A percentile compares a stretch with the other conserved stretches of the same genome.
Evolutionary conservation across 2,329 filamentous ascomycete genomes (phyloP).

Genomic region (Fusarium buharicum): DNA sequence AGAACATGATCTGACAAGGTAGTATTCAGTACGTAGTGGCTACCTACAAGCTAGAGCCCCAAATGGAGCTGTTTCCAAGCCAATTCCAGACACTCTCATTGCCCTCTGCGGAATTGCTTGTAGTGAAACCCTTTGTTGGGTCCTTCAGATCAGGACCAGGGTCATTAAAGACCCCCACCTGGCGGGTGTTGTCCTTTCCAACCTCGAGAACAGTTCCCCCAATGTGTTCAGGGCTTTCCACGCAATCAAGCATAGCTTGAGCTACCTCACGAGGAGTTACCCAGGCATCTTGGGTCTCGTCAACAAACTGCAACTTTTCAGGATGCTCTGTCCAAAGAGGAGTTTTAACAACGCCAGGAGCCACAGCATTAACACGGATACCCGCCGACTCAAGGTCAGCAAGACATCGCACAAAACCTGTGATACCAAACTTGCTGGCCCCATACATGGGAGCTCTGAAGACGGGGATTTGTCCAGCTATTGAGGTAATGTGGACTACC

Average conservation of each 20-base stretch:
- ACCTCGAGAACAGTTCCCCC: constrained; percentile 58
- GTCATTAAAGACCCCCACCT: constrained; percentile 52
- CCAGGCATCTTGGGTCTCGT: constrained; percentile 52
- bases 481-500: constrained; percentile 52
- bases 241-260: constrained; percentile 55
- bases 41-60: constrained; percentile 31
- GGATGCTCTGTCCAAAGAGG: constrained; percentile 59
- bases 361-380: constrained; percentile 57
- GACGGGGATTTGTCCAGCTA: constrained; percentile 51
- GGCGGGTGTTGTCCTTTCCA: constrained; percentile 46
- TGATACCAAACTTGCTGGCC: constrained; percentile 54
- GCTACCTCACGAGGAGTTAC: constrained; percentile 57
- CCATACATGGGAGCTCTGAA: constrained; percentile 53
- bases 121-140: constrained; percentile 44
- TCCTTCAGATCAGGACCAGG: constrained; percentile 51
- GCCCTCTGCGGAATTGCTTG: constrained; percentile 45
- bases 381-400: constrained; percentile 49
- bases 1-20: background rate
- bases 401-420: constrained; percentile 56
- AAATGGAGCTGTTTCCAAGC: constrained; percentile 42
- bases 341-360: constrained; percentile 57
- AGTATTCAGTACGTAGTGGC: background rate
- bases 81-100: constrained; percentile 44
- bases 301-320: constrained; percentile 54
- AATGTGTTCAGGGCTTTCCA: constrained; percentile 48